A percentile compares a stretch with the other conserved stretches of the same genome.
Evolutionary conservation across 2,329 filamentous ascomycete species (phyloP).

Genomic region (Colletotrichum sojae): DNA sequence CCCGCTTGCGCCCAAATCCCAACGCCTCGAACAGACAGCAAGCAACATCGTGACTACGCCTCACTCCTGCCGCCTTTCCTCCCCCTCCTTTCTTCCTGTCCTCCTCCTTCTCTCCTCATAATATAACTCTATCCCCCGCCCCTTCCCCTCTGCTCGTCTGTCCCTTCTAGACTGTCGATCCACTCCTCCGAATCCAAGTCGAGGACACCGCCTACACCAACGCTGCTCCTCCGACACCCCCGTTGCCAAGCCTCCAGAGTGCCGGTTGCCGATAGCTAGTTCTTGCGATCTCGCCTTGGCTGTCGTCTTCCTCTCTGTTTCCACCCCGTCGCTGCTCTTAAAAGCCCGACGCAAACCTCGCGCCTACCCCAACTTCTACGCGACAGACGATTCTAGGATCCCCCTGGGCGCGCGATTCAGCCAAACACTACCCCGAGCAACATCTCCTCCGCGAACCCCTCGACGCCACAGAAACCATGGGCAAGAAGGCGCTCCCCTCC

Average conservation of each 20-base stretch:
- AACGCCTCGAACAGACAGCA: slow-evolving; percentile 1
- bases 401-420: slow-evolving; percentile 18
- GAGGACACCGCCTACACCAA: not conserved
- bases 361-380: slow-evolving; percentile 15
- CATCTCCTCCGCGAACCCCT: not conserved
- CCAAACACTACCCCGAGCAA: slow-evolving; percentile 20
- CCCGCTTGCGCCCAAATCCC: not conserved
- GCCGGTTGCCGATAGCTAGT: slow-evolving; percentile 26
- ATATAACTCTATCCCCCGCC: slow-evolving; percentile 20
- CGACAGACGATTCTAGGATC: slow-evolving; percentile 9
- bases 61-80: slow-evolving; percentile 1
- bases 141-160: not conserved
- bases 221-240: not conserved
- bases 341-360: not conserved
- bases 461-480: slow-evolving; percentile 18
- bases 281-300: not conserved
- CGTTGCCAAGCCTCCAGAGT: slow-evolving; percentile 31
- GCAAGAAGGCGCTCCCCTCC: slow-evolving; percentile 61
- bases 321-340: slow-evolving; percentile 2
- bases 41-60: slow-evolving; percentile 37
- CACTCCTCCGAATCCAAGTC: slow-evolving; percentile 5
- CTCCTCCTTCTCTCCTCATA: slow-evolving; percentile 2
- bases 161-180: slow-evolving; percentile 26
- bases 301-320: not conserved
- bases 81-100: not conserved